These are phyloP conservation scores for Stachybotrys echinatus DNA, from an alignment of 2,329 filamentous ascomycete genomes.

Conservation along the genomic window DNA sequence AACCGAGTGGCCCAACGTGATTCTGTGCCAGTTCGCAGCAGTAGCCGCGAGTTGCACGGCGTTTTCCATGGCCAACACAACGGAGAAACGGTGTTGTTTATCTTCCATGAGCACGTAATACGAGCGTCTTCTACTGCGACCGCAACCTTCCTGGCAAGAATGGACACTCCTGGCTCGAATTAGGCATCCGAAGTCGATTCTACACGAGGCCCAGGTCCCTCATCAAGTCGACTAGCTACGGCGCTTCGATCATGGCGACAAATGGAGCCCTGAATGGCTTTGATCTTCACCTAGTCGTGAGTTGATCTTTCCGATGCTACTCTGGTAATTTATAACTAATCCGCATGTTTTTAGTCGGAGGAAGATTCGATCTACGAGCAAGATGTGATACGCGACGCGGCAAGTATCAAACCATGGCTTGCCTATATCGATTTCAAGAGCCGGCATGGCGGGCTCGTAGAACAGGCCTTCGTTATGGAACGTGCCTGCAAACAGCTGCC, in stretches of 20 bases:
- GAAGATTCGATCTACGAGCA: constrained; percentile 96
- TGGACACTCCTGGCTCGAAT: neutral
- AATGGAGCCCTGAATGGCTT: constrained; percentile 35
- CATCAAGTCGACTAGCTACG: neutral
- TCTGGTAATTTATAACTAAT: too few species aligned
- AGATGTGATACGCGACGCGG: constrained; percentile 80
- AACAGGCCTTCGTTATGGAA: constrained; percentile 85
- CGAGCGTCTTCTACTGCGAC: too few species aligned
- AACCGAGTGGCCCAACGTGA: neutral
- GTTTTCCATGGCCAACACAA: neutral
- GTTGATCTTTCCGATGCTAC: constrained; percentile 18
- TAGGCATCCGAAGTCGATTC: neutral
- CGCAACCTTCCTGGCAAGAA: neutral
- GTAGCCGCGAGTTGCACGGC: neutral
- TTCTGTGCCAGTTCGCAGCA: neutral
- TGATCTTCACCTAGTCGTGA: constrained; percentile 45
- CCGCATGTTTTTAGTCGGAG: constrained; percentile 56
- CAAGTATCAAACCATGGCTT: constrained; percentile 89
- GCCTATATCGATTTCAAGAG: constrained; percentile 89
- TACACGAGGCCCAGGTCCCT: neutral
- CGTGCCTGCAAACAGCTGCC: constrained; percentile 85
- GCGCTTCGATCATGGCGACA: constrained; percentile 13
- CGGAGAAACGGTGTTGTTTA: too few species aligned
- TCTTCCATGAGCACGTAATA: too few species aligned
- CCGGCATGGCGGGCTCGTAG: constrained; percentile 76